Evolutionary conservation across 2,329 filamentous ascomycete genomes (phyloP).

Genomic region (Sarocladiaceae sp.): DNA sequence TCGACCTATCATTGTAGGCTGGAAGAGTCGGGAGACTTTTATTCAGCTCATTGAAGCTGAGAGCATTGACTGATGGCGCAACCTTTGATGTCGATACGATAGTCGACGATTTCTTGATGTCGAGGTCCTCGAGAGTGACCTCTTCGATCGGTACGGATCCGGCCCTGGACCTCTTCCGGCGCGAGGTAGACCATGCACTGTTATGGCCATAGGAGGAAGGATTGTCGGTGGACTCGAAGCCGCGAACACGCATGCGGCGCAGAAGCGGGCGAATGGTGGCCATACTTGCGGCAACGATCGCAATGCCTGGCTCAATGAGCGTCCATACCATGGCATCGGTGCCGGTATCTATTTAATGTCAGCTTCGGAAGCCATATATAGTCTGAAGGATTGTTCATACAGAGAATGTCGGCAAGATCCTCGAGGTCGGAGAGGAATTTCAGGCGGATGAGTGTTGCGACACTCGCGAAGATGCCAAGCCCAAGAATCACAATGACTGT

Average conservation of each 20-base stretch:
- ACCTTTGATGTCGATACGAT: conserved; percentile 9
- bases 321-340: conserved; percentile 54
- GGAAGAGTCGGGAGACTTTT: conserved; percentile 14
- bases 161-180: conserved; percentile 1
- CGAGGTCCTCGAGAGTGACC: conserved; percentile 28
- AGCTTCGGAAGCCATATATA: conserved; percentile 11
- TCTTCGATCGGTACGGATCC: conserved; percentile 21
- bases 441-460: conserved; percentile 50
- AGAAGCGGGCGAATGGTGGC: conserved; percentile 52
- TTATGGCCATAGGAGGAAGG: conserved; percentile 13
- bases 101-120: conserved; percentile 10
- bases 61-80: conserved; percentile 8
- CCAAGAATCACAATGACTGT: conserved; percentile 46
- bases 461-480: conserved; percentile 49
- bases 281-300: conserved; percentile 49
- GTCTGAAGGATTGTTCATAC: conserved; percentile 27
- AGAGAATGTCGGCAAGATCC: conserved; percentile 41
- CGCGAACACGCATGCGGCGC: conserved; percentile 40
- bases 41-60: conserved; percentile 17
- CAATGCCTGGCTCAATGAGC: conserved; percentile 51
- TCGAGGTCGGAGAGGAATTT: conserved; percentile 42
- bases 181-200: neutral
- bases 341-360: conserved; percentile 33
- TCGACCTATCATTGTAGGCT: conserved; percentile 13
- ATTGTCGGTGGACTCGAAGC: conserved; percentile 39